Base-by-base conservation (phyloP, 192 early-diverging fungal genomes). In the Entomortierella beljakovae region DNA sequence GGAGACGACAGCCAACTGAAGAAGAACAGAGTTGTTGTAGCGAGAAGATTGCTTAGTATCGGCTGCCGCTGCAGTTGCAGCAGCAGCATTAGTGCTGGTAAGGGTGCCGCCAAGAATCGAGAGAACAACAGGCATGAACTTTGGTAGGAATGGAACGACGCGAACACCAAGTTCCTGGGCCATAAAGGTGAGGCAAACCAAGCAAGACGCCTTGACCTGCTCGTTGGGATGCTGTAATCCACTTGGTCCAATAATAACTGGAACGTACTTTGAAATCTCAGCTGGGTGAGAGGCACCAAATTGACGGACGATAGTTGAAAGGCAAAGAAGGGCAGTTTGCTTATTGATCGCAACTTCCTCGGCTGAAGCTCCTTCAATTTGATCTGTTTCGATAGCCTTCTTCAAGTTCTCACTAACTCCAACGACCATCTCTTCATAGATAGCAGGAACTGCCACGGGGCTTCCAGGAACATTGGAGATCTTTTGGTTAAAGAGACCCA, bases 81-180 rank as follows among this genome's bases (percentile, higher is more conserved):
- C 51, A 57, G 83, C 63, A 32, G 86, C 71, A 54, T 84, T 79
- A 42, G 84, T 70, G 53, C 84, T 86, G 31, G 81, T 80, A 0
- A 81, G 70, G 1, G 84, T 87, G 6, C 43, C 64, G 11, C 67
- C 68, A 52, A 91, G 65, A 50, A 87, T 85, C 35, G 89, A 84
- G 43, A 96, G 83, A 20, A 95, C 85, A 25, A 84, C 59, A 32
- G 93, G 95, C 86, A 98, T 90, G 53, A 95, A 93, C 81, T 93
- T 91, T 59, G 94, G 93, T 61, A 98, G 75, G 70, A 80, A 85
- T 7, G 96, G 92, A 18, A 97, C 87, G 20, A 91, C 83, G 34
- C 94, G 90, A 48, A 94, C 73, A 26, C 94, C 94, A 26, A 97
- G 85, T 62, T 91, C 90, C 55, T 84, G 83, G 76, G 89, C 82